Evolutionary conservation across 1,284 basidiomycete species (phyloP).

Genomic region (Malassezia arunalokei): DNA sequence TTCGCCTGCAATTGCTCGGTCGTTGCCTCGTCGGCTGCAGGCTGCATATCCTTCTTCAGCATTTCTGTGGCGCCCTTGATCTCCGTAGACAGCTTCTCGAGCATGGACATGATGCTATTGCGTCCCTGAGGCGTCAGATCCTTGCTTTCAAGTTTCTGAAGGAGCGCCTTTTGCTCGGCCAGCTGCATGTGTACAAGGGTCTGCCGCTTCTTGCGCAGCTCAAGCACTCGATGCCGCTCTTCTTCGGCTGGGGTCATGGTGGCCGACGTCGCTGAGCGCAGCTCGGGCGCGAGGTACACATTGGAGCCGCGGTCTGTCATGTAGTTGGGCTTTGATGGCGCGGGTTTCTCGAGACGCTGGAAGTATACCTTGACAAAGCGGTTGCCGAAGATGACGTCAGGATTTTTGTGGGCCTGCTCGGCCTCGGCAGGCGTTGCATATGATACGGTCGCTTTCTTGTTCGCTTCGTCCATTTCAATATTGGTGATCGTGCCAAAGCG

Average conservation of each 20-base stretch:
- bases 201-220: conserved; percentile 55
- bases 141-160: conserved; percentile 57
- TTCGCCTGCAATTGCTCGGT: conserved; percentile 65
- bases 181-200: conserved; percentile 69
- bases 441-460: conserved; percentile 67
- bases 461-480: conserved; percentile 69
- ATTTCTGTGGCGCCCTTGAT: conserved; percentile 53
- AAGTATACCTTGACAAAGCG: conserved; percentile 69
- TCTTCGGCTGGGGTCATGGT: conserved; percentile 2
- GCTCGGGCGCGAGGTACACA: conserved; percentile 31
- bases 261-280: conserved; percentile 8
- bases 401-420: conserved; percentile 73
- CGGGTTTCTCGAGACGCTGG: conserved; percentile 34
- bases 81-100: conserved; percentile 69
- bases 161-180: conserved; percentile 74
- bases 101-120: conserved; percentile 62
- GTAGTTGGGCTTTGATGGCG: conserved; percentile 23
- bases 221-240: conserved; percentile 47
- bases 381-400: conserved; percentile 83
- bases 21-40: conserved; percentile 44
- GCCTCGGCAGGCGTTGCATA: conserved; percentile 77
- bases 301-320: conserved; percentile 32
- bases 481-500: conserved; percentile 85
- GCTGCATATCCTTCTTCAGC: conserved; percentile 43
- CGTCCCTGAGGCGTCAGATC: conserved; percentile 62